A percentile compares a stretch with the other conserved stretches of the same genome.
Evolutionary conservation across 129 eudicot species (phyloP).

Genomic region (Rutidosis leptorrhynchoides): DNA sequence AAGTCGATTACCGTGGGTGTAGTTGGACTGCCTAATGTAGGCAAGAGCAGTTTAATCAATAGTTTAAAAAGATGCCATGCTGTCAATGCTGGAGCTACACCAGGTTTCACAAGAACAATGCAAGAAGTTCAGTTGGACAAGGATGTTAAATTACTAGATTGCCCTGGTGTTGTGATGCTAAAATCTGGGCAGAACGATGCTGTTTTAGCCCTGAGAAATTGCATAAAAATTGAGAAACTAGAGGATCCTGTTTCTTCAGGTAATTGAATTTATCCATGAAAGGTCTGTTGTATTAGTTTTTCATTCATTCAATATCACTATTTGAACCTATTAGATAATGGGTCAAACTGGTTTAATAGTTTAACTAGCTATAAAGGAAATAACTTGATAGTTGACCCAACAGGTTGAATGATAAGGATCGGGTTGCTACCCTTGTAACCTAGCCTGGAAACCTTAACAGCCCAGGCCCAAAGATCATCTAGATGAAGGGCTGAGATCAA

Average conservation of each 20-base stretch:
- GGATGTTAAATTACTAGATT: constrained; percentile 78
- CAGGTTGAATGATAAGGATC: too few relatives aligned
- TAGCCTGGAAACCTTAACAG: too few relatives aligned
- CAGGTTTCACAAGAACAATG: constrained; percentile 89
- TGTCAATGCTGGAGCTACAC: constrained; percentile 89
- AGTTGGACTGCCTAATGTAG: constrained; percentile 93
- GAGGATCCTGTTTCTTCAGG: constrained; percentile 86
- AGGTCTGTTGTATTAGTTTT: neutral
- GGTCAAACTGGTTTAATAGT: neutral
- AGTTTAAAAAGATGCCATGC: constrained; percentile 90
- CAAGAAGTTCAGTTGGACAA: constrained; percentile 93
- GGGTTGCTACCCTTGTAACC: too few relatives aligned
- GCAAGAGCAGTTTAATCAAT: constrained; percentile 97
- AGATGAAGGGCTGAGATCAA: too few relatives aligned
- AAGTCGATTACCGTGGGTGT: constrained; percentile 82
- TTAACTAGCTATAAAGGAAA: neutral
- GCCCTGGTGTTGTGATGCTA: constrained; percentile 96
- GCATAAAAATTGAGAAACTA: constrained; percentile 82
- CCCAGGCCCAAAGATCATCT: too few relatives aligned
- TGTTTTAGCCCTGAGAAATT: constrained; percentile 75
- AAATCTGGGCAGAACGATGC: constrained; percentile 65
- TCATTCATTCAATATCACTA: neutral
- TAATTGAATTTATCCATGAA: constrained; percentile 19
- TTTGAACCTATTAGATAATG: neutral
- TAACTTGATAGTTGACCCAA: neutral